Evolutionary conservation across 306 rosid genomes (phyloP).

Genomic region (Nissolia schottii): DNA sequence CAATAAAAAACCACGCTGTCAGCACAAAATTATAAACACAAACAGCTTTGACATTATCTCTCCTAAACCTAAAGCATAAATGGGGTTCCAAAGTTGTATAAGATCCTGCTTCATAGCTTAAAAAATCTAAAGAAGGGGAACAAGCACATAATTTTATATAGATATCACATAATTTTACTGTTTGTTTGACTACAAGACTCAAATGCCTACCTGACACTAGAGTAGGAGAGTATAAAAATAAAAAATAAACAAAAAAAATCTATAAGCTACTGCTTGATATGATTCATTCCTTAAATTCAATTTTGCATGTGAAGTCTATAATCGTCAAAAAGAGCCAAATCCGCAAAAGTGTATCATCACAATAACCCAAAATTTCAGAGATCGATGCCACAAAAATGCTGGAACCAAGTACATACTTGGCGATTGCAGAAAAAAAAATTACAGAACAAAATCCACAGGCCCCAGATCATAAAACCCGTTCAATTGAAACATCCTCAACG

Average conservation of each 20-base stretch:
- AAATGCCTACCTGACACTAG: background rate
- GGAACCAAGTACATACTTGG: slow-evolving; percentile 18
- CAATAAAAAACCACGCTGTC: background rate
- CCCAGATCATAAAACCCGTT: slow-evolving; percentile 50
- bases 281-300: slow-evolving; percentile 18
- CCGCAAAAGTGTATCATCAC: slow-evolving; percentile 31
- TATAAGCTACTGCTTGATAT: background rate
- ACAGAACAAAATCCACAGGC: slow-evolving; percentile 20
- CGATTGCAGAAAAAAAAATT: slow-evolving; percentile 5
- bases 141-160: slow-evolving; percentile 2
- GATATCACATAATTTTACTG: background rate
- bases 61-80: slow-evolving; percentile 21
- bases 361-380: slow-evolving; percentile 28
- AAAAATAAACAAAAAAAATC: background rate
- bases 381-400: slow-evolving; percentile 28
- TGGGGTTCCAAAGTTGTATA: slow-evolving; percentile 6
- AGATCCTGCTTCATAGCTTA: slow-evolving; percentile 29
- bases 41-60: slow-evolving; percentile 7
- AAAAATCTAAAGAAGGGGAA: slow-evolving; percentile 19
- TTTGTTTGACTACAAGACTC: slow-evolving; percentile 18
- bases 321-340: slow-evolving; percentile 21
- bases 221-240: background rate
- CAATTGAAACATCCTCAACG: slow-evolving; percentile 30
- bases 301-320: slow-evolving; percentile 28
- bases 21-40: slow-evolving; percentile 7